Base-by-base conservation (phyloP, 176 grass and related monocot species). In the Triticum turgidum region DNA sequence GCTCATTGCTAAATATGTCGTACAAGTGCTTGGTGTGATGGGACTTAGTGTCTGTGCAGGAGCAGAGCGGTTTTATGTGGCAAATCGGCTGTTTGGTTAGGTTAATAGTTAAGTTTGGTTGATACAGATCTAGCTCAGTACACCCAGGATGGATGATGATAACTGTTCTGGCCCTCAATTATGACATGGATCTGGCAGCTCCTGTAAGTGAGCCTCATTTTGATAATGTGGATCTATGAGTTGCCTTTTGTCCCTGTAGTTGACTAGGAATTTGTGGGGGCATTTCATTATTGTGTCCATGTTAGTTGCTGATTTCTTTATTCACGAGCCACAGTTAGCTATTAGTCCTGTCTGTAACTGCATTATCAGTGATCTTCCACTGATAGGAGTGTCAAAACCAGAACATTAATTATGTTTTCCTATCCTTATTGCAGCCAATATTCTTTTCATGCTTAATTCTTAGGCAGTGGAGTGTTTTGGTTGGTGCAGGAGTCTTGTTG, bases 61-160 rank as follows among this genome's bases (percentile, higher is more conserved):
- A 80, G 76, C 20, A 75, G 11, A 8, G 11, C 12, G 14, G 12
- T 41, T 69, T 32, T 67, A 7, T 82, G 72, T 78, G 78, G 77
- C 82, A 62, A 83, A 73, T 17, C 2, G 12, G 5, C 20, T 65
- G 73, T 66, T 65, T 65, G 80, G 54, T 70, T 74, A 70, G 76
- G 20, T 87, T 69, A 59, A 68, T 83, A 73, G 79, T 83, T 79
- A 61, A 20, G 35, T 84, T 76, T 58, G 69, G 47, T 52, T 76
- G 49, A 77, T 77, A 70, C 70, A 76, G n/a, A 77, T 81, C 61
- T 78, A 78, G 61, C 30, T 39, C 12, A 39, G 20, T 88, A 76
- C 69, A 81, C n/a, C 37, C 88, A 41, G 49, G 77, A 76, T 30
- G 34, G 47, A 84, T 68, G 42, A 69, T 68, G 70, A 30, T 77